phyloP scores from a whole-genome alignment of 768 basidiomycete genomes.

The Mycena venus region DNA sequence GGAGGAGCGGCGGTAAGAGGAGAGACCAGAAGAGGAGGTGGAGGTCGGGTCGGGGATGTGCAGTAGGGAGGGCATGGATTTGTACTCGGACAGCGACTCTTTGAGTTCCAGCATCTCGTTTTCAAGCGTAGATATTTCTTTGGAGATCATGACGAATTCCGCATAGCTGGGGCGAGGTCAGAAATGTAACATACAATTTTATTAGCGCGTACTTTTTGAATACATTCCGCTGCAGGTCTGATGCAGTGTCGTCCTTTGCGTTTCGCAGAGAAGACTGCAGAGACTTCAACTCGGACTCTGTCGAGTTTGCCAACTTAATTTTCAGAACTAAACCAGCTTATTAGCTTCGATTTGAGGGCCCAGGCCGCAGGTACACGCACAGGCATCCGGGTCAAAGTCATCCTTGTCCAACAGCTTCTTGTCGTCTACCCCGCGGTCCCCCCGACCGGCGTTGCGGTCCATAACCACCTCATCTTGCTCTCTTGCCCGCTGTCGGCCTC shows the following conservation, averaged over 20 bases:
- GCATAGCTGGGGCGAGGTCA: slow-evolving; percentile 76
- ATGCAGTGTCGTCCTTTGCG: slow-evolving; percentile 79
- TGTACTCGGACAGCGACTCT: slow-evolving; percentile 94
- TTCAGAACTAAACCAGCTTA: slow-evolving; percentile 70
- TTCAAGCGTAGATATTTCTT: slow-evolving; percentile 96
- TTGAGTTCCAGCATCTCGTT: slow-evolving; percentile 98
- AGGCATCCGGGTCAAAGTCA: slow-evolving; percentile 89
- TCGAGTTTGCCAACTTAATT: slow-evolving; percentile 90
- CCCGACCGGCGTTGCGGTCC: slow-evolving; percentile 50
- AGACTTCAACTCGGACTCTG: slow-evolving; percentile 82
- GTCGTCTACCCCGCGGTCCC: slow-evolving; percentile 69
- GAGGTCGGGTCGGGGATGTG: slow-evolving; percentile 89
- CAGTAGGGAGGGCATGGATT: slow-evolving; percentile 92
- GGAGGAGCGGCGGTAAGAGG: slow-evolving; percentile 81
- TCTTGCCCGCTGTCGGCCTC: slow-evolving; percentile 42
- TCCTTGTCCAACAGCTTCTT: slow-evolving; percentile 79
- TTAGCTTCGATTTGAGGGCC: not conserved
- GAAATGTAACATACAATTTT: not conserved
- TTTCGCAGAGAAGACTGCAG: slow-evolving; percentile 82
- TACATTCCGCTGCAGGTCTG: slow-evolving; percentile 90
- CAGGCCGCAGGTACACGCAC: slow-evolving; percentile 60
- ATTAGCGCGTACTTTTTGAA: slow-evolving; percentile 85
- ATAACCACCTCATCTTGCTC: slow-evolving; percentile 65
- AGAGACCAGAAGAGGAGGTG: slow-evolving; percentile 59
- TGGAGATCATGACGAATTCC: slow-evolving; percentile 96